Percentiles rank a stretch among this genome's conserved stretches.
phyloP scores from a whole-genome alignment of 768 basidiomycete species.

The Lentinula detonsa region DNA sequence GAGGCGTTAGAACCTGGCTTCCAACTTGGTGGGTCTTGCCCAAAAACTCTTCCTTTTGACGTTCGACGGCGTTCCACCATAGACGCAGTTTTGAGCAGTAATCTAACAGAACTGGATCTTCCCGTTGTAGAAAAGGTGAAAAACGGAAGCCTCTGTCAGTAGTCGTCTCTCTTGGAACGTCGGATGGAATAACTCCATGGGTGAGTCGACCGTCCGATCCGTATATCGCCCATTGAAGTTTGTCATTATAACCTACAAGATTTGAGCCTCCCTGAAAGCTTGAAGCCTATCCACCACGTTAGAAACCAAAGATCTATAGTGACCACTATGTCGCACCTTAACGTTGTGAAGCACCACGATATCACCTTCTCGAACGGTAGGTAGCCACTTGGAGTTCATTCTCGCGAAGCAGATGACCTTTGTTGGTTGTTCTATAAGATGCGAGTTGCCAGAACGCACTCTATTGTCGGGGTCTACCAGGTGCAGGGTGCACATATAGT shows the following conservation, averaged over 20 bases:
- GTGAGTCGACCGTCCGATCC: slow-evolving; percentile 29
- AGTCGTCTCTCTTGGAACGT: slow-evolving; percentile 9
- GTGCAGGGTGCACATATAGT: background rate
- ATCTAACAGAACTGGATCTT: slow-evolving; percentile 27
- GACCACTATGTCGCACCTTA: slow-evolving; percentile 31
- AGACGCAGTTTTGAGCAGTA: slow-evolving; percentile 39
- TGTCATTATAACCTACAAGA: slow-evolving; percentile 42
- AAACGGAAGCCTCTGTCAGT: slow-evolving; percentile 26
- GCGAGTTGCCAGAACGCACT: background rate
- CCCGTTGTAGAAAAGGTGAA: slow-evolving; percentile 31
- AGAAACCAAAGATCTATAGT: background rate
- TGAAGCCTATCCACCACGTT: slow-evolving; percentile 21
- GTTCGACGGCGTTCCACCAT: slow-evolving; percentile 42
- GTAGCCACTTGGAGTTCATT: slow-evolving; percentile 42
- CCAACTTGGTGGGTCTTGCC: slow-evolving; percentile 6
- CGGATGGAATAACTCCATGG: slow-evolving; percentile 27
- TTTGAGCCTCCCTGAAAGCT: slow-evolving; percentile 20
- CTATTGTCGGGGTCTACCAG: slow-evolving; percentile 1
- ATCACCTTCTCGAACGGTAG: slow-evolving; percentile 40
- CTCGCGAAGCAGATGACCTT: slow-evolving; percentile 48
- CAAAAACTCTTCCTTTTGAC: slow-evolving; percentile 11
- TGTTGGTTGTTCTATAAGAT: slow-evolving; percentile 10
- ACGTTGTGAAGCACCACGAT: slow-evolving; percentile 44
- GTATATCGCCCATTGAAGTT: slow-evolving; percentile 52
- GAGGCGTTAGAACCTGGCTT: background rate